phyloP scores from a whole-genome alignment of 768 basidiomycete species.

The Fomitopsis pulvina region DNA sequence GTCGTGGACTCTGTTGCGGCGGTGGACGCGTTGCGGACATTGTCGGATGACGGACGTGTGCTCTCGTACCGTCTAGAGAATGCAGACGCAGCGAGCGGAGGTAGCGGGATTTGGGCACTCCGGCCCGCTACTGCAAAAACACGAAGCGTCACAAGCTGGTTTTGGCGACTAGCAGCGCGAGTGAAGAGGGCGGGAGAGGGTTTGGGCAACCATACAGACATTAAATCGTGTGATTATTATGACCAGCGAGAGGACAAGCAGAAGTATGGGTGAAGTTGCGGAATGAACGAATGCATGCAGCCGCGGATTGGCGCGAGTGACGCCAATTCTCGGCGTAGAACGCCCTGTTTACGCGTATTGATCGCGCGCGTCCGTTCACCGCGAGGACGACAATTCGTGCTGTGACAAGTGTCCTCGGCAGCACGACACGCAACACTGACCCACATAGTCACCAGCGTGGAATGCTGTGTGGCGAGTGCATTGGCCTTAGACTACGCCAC shows the following conservation, averaged over 20 bases:
- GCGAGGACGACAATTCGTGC: not conserved
- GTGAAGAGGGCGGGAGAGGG: constrained; percentile 36
- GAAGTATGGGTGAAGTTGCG: not conserved
- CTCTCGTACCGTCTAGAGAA: constrained; percentile 3
- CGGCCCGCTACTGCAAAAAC: constrained; percentile 18
- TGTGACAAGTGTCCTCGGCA: not conserved
- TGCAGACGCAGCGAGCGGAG: constrained; percentile 2
- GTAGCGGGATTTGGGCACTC: constrained; percentile 1
- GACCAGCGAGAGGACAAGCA: not conserved
- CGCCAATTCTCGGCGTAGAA: constrained; percentile 8
- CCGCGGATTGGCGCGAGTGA: constrained; percentile 1
- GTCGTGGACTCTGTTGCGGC: constrained; percentile 21
- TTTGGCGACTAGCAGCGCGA: constrained; percentile 28
- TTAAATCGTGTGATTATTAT: constrained; percentile 19
- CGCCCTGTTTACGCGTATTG: constrained; percentile 9
- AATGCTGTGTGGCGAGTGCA: too few species aligned
- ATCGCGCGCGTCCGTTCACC: not conserved
- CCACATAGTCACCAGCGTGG: too few species aligned
- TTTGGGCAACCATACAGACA: constrained; percentile 78
- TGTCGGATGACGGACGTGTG: constrained; percentile 9
- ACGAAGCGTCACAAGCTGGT: constrained; percentile 12
- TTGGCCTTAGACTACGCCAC: too few species aligned
- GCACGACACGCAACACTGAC: not conserved
- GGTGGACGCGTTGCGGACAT: constrained; percentile 12
- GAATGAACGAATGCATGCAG: not conserved